Base-by-base conservation (phyloP, 1,284 basidiomycete genomes). In the Sporisorium graminicola region DNA sequence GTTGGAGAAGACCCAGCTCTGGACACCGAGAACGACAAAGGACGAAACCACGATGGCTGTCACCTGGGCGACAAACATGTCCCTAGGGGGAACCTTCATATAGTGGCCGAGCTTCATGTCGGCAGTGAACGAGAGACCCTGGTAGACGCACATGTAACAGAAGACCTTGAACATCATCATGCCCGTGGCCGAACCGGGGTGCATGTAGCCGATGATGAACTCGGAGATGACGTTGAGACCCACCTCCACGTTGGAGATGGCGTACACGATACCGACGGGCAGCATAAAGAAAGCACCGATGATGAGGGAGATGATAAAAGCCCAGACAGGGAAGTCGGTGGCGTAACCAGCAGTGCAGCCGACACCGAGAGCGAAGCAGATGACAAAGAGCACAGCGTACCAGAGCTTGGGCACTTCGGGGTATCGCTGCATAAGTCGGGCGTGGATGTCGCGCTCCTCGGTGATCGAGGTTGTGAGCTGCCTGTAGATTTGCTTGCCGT, bases 361-460 rank as follows among this genome's bases (percentile, higher is more conserved):
- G 75, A 91, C 87, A 60, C 92, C 88, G 68, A 92, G 86, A 33
- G 90, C 87, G 77, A 93, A 88, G 70, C 91, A 89, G 69, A 90
- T 70, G 57, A 90, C 63, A 51, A 92, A 91, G 27, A 90, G 77
- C 2, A 82, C 33, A 3, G 83, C 80, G 74, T 90, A 90, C 80
- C 88, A 89, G 74, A 81, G 82, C 77, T 88, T 88, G 18, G 90
- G 90, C 33, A 94, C 92, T 82, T 95, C 93, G 1, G 89, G 87
- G 86, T 96, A 96, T 31, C 86, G 88, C 64, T 88, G 88, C 94
- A 96, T 96, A 46, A 95, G 89, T 43, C 92, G 91, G 6, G 91
- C 90, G 86, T 96, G 94, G 49, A 95, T 88, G 82, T 96, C 94
- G 58, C 90, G 90, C 84, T 94, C 91, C 72, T 93, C 90, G 89